phyloP scores from a whole-genome alignment of 495 filamentous ascomycete genomes.

The Ramalina intermedia region DNA sequence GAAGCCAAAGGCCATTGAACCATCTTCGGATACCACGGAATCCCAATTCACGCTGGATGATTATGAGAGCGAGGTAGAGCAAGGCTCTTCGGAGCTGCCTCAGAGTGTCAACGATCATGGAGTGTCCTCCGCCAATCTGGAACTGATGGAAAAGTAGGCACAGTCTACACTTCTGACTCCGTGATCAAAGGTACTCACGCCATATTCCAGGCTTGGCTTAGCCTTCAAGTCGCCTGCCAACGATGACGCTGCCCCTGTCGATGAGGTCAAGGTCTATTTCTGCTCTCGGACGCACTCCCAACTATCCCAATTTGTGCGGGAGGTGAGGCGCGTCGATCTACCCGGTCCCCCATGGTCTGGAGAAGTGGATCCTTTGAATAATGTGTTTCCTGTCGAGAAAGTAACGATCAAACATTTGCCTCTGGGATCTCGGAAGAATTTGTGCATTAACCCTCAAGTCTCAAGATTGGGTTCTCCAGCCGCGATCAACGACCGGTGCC shows the following conservation, averaged over 20 bases:
- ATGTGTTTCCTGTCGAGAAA: constrained; percentile 35
- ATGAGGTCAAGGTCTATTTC: constrained; percentile 71
- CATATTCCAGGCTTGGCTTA: constrained; percentile 19
- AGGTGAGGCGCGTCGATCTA: constrained; percentile 68
- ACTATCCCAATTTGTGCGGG: constrained; percentile 81
- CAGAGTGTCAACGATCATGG: constrained; percentile 17
- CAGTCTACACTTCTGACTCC: neutral
- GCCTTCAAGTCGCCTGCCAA: constrained; percentile 25
- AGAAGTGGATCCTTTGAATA: constrained; percentile 22
- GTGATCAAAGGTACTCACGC: constrained; percentile 1
- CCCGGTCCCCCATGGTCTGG: constrained; percentile 38
- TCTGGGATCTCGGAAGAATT: constrained; percentile 76
- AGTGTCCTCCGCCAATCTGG: constrained; percentile 47
- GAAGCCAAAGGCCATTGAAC: constrained; percentile 22
- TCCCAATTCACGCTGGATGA: constrained; percentile 64
- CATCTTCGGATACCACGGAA: constrained; percentile 32
- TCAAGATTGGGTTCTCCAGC: constrained; percentile 51
- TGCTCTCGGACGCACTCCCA: constrained; percentile 95
- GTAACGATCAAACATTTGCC: constrained; percentile 61
- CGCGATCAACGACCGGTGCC: constrained; percentile 89
- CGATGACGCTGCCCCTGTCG: constrained; percentile 36
- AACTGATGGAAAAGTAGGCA: constrained; percentile 42
- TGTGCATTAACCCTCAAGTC: constrained; percentile 86
- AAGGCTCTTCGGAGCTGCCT: constrained; percentile 9
- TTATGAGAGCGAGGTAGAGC: constrained; percentile 57